phyloP scores from a whole-genome alignment of 768 basidiomycete genomes.

The Rhizopogon vesiculosus region DNA sequence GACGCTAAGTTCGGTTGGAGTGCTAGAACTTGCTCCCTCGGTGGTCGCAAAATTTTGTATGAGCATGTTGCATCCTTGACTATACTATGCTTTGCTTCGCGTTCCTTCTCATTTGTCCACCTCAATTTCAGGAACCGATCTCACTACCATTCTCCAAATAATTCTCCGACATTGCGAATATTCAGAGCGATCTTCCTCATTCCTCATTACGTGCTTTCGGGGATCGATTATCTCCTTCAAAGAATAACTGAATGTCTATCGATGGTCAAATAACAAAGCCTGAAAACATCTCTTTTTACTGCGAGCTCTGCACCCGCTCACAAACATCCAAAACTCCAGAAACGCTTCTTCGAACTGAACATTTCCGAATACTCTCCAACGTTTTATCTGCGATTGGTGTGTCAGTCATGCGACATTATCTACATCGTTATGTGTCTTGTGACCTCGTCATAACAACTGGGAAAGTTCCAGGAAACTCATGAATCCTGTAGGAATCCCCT shows the following conservation, averaged over 20 bases:
- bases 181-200: slow-evolving; percentile 4
- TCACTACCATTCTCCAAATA: slow-evolving; percentile 32
- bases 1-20: background rate
- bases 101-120: background rate
- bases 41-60: slow-evolving; percentile 16
- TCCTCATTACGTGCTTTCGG: slow-evolving; percentile 25
- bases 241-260: slow-evolving; percentile 37
- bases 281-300: slow-evolving; percentile 38
- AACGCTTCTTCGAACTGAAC: slow-evolving; percentile 22
- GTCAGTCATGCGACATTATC: slow-evolving; percentile 39
- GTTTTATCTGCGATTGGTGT: slow-evolving; percentile 26
- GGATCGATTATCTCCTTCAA: slow-evolving; percentile 41
- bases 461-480: slow-evolving; percentile 39
- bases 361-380: slow-evolving; percentile 19
- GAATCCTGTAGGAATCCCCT: too few species aligned
- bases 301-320: slow-evolving; percentile 45
- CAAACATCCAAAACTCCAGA: slow-evolving; percentile 40
- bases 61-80: slow-evolving; percentile 23
- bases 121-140: background rate
- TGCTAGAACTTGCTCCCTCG: background rate
- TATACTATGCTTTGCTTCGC: slow-evolving; percentile 19
- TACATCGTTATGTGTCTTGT: slow-evolving; percentile 36
- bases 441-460: slow-evolving; percentile 39
- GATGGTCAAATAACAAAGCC: background rate
- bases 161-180: slow-evolving; percentile 38